These are phyloP conservation scores for Pythium scleroteichum DNA, from an alignment of 352 stramenopile genomes.

Conservation along the genomic window DNA sequence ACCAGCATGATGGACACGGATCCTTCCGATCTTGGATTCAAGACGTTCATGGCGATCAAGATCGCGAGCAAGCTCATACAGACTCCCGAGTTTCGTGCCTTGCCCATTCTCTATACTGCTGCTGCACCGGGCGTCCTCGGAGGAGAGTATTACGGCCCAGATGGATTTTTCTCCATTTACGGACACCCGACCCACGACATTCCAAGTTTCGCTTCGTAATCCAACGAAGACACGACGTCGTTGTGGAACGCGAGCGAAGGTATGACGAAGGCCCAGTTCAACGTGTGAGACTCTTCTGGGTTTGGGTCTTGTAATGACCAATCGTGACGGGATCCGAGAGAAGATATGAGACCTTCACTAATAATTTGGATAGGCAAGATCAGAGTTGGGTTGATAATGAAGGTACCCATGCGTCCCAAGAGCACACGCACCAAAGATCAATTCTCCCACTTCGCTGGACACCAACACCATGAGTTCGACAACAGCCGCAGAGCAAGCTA, in stretches of 20 bases:
- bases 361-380: too few relatives aligned
- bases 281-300: not conserved
- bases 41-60: slow-evolving; percentile 17
- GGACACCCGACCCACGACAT: slow-evolving; percentile 24
- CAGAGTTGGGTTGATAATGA: too few relatives aligned
- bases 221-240: slow-evolving; percentile 1
- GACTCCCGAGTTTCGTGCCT: slow-evolving; percentile 40
- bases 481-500: not conserved
- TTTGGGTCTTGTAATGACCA: too few relatives aligned
- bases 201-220: not conserved
- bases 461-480: not conserved
- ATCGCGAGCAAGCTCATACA: slow-evolving; percentile 29
- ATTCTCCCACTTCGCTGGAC: not conserved
- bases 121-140: slow-evolving; percentile 31
- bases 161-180: slow-evolving; percentile 32
- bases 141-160: slow-evolving; percentile 37
- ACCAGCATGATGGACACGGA: slow-evolving; percentile 35
- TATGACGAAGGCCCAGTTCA: slow-evolving; percentile 12
- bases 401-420: too few relatives aligned
- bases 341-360: too few relatives aligned
- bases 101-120: slow-evolving; percentile 45
- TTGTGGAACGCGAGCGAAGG: slow-evolving; percentile 18
- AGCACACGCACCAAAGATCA: too few relatives aligned
- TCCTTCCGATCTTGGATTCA: slow-evolving; percentile 15
- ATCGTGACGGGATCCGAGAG: too few relatives aligned